Evolutionary conservation across 768 basidiomycete genomes (phyloP), one percentile per base, ranked within the genome.

Genomic region (Rubroboletus satanas): DNA sequence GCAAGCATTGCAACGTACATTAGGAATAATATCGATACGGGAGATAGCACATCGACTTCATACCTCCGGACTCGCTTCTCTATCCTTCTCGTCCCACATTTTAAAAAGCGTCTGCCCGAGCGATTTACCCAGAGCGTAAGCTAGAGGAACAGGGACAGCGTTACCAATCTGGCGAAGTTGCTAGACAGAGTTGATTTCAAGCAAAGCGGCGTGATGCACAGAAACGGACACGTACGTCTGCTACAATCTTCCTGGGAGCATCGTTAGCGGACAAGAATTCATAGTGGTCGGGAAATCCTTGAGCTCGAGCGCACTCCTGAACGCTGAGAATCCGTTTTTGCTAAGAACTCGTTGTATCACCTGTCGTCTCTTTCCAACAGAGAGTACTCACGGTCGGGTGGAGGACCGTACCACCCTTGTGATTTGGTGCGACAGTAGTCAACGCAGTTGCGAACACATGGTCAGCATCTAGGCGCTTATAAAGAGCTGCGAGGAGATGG

Each of bases 131-230:
- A 90, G 73, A 3, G 86, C 85, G 10, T 79, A 71, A 5, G 85
- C 86, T 23, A 90, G 75, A 3, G 84, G 84, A 8, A 88, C 77
- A 3, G 88, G 87, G 7, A 90, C 88, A 3, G 88, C 89, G 62
- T 91, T 91, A 0, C 89, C 90, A 43, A 91, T 90, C 58, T 90
- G 89, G 46, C 79, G 75, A 53, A 84, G 74, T 83, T 86, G 85
- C 89, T 91, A 57, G 23, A 56, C 35, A 49, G 26, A 8, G 35
- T 55, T 35, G 37, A 18, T 5, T 21, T 17, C 61, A 55, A 57
- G 46, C 15, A 32, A 51, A 5, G 10, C 9, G 17, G n/a, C 5
- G 53, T 42, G 33, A 52, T 29, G 32, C 39, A 45, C 21, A 28
- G 28, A 42, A 50, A 45, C 28, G 36, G 42, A 32, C 14, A 75